A percentile compares a stretch with the other conserved stretches of the same genome.
Conservation (phyloP, 306 rosid species). For the Casuarina glauca region DNA sequence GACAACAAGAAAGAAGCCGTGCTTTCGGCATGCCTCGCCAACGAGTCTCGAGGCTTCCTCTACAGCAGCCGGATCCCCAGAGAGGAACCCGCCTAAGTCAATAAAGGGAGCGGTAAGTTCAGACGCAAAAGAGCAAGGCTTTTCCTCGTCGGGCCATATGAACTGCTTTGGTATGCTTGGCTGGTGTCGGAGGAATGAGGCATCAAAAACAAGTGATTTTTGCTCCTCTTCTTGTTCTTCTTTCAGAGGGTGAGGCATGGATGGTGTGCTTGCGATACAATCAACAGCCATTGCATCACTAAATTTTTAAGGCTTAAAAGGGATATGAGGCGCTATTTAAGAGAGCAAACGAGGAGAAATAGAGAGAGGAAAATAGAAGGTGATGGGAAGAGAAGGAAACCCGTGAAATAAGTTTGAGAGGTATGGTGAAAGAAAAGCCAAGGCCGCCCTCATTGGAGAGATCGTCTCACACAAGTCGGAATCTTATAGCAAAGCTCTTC, state of each 20-base stretch:
- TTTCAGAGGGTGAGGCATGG: constrained; percentile 38
- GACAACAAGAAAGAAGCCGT: constrained; percentile 82
- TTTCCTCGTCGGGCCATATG: constrained; percentile 91
- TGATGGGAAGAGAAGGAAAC: constrained; percentile 15
- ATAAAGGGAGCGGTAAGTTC: constrained; percentile 69
- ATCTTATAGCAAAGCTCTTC: constrained; percentile 54
- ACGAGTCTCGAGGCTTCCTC: constrained; percentile 52
- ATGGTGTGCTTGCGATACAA: constrained; percentile 36
- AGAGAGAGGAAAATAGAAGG: constrained; percentile 7
- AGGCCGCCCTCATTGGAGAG: constrained; percentile 55
- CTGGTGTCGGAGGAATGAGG: constrained; percentile 54
- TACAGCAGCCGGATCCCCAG: constrained; percentile 51
- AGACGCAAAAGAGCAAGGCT: constrained; percentile 49
- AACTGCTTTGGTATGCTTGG: constrained; percentile 65
- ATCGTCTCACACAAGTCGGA: constrained; percentile 50
- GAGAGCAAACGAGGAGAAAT: constrained; percentile 10
- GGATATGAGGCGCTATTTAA: background rate
- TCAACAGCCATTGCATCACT: constrained; percentile 69
- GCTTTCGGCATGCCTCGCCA: constrained; percentile 73
- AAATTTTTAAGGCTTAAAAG: background rate
- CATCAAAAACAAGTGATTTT: constrained; percentile 60
- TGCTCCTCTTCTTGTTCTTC: constrained; percentile 31
- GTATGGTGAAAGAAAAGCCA: constrained; percentile 68
- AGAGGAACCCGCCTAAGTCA: constrained; percentile 60
- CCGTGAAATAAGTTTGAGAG: constrained; percentile 41